Conservation (phyloP, 305 asterid genomes). For the Fraxinus albicans region DNA sequence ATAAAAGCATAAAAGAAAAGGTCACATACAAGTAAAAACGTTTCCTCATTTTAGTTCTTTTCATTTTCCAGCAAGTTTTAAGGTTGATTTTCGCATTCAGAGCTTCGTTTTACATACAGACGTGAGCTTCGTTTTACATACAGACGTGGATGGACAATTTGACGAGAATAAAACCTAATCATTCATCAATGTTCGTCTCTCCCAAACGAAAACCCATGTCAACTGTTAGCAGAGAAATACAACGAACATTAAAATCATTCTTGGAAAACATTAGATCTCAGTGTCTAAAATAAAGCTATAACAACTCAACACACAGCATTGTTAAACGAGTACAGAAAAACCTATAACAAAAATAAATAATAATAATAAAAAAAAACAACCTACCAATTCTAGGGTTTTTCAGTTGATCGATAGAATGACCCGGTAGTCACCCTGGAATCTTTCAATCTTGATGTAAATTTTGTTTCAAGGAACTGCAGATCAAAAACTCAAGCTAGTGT, state of each 20-base stretch:
- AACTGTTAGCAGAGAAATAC: background rate
- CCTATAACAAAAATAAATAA: background rate
- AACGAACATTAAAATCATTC: background rate
- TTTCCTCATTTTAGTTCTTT: background rate
- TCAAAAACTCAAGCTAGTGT: background rate
- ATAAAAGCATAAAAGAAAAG: background rate
- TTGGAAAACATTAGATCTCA: slow-evolving; percentile 21
- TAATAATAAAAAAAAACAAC: slow-evolving; percentile 1
- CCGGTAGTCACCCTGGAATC: background rate
- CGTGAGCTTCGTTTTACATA: background rate
- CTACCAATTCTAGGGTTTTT: slow-evolving; percentile 53
- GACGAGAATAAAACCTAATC: background rate
- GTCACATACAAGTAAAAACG: background rate
- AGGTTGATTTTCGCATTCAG: background rate
- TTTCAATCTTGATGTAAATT: background rate
- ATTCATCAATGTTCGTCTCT: background rate
- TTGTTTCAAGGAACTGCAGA: background rate
- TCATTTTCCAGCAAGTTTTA: background rate
- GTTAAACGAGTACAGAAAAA: slow-evolving; percentile 16
- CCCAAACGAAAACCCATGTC: background rate
- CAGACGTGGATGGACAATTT: background rate
- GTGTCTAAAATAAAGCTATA: slow-evolving; percentile 23
- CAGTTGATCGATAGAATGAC: background rate
- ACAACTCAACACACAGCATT: slow-evolving; percentile 31
- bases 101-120: background rate